These are phyloP conservation scores for Teunomyces gatunensis DNA, from an alignment of 805 yeast species.

Conservation along the genomic window DNA sequence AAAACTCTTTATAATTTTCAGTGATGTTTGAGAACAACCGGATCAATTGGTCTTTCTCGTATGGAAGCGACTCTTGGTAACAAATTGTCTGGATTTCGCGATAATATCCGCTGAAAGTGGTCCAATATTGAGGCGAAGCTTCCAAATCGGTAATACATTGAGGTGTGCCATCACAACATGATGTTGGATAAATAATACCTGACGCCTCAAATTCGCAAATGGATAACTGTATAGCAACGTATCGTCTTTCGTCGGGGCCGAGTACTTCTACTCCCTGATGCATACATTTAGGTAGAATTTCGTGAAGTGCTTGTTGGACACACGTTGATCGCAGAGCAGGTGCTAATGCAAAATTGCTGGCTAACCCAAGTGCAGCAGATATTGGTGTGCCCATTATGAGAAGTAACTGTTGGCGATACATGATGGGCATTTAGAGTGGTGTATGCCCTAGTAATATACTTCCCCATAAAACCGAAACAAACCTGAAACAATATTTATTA, in stretches of 20 bases:
- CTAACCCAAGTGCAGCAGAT: background rate
- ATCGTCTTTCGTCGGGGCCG: slow-evolving; percentile 27
- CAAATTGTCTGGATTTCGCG: slow-evolving; percentile 54
- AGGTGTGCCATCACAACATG: slow-evolving; percentile 25
- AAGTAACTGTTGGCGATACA: background rate
- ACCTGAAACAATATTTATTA: background rate
- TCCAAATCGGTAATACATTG: slow-evolving; percentile 44
- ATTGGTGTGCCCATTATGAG: background rate
- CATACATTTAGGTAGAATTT: slow-evolving; percentile 41
- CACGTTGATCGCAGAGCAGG: slow-evolving; percentile 20
- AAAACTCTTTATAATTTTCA: slow-evolving; percentile 13
- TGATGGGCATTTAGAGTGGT: background rate
- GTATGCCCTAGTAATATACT: background rate
- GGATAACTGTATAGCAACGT: slow-evolving; percentile 47
- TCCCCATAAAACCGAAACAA: background rate
- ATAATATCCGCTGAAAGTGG: slow-evolving; percentile 66
- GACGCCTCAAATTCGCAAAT: slow-evolving; percentile 56
- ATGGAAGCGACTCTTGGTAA: slow-evolving; percentile 49
- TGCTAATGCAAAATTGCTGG: background rate
- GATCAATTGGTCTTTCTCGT: slow-evolving; percentile 50
- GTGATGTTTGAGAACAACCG: slow-evolving; percentile 49
- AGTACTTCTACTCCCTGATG: slow-evolving; percentile 38
- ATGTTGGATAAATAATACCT: slow-evolving; percentile 30
- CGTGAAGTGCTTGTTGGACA: slow-evolving; percentile 37
- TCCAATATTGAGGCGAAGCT: slow-evolving; percentile 62